phyloP scores from a whole-genome alignment of 345 rosid genomes.

The Abelmoschus esculentus region DNA sequence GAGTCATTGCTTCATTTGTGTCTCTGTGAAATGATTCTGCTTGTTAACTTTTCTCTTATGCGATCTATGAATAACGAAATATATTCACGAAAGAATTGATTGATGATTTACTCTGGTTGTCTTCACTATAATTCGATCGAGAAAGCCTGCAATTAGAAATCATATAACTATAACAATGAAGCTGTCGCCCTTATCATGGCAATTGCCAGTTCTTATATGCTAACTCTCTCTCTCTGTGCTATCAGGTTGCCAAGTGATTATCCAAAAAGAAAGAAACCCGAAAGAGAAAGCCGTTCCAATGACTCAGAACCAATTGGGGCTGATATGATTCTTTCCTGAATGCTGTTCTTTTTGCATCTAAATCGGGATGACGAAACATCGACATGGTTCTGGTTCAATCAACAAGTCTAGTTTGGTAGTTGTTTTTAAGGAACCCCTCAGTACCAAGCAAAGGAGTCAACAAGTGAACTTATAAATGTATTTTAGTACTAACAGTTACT shows the following conservation, averaged over 20 bases:
- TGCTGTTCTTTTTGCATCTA: slow-evolving; percentile 3
- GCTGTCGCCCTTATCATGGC: neutral
- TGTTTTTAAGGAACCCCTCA: neutral
- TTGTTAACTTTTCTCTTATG: neutral
- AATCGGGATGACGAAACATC: slow-evolving; percentile 15
- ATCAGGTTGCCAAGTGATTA: slow-evolving; percentile 56
- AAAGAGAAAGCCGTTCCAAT: slow-evolving; percentile 40
- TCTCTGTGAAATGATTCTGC: neutral
- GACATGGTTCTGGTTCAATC: slow-evolving; percentile 20
- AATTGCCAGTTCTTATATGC: neutral
- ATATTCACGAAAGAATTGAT: neutral
- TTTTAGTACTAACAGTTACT: slow-evolving; percentile 13
- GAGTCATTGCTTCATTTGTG: neutral
- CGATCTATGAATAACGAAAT: neutral
- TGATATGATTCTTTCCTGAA: slow-evolving; percentile 19
- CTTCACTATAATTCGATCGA: neutral
- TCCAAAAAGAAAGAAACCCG: slow-evolving; percentile 44
- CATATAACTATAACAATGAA: neutral
- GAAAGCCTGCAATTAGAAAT: neutral
- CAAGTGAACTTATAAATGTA: slow-evolving; percentile 6
- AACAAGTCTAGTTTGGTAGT: slow-evolving; percentile 25
- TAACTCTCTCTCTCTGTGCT: neutral
- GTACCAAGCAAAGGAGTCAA: neutral
- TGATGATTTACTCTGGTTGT: neutral
- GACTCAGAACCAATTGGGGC: slow-evolving; percentile 34